Conservation (phyloP, 495 filamentous ascomycete species). For the Podospora pseudopauciseta region DNA sequence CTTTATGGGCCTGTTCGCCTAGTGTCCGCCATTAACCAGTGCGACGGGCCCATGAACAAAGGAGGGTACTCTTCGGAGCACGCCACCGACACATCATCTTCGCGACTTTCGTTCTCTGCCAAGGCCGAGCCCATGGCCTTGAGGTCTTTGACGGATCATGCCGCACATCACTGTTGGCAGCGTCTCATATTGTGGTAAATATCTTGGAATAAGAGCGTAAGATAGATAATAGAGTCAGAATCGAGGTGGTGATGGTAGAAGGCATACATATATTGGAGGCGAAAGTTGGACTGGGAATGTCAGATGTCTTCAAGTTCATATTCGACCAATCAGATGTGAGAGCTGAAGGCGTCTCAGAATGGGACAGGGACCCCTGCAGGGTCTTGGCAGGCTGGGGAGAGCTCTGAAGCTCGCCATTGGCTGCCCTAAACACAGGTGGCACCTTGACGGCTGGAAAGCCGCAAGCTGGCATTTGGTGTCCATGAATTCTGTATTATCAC, state of each 20-base stretch:
- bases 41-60: slow-evolving; percentile 14
- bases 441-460: slow-evolving; percentile 21
- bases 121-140: not conserved
- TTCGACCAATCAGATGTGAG: not conserved
- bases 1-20: not conserved
- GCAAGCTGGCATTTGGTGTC: slow-evolving; percentile 22
- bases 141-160: not conserved
- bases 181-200: no score
- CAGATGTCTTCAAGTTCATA: not conserved
- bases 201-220: no score
- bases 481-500: slow-evolving; percentile 3
- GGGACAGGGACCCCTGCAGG: not conserved
- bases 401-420: slow-evolving; percentile 18
- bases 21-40: slow-evolving; percentile 4
- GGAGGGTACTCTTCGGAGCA: slow-evolving; percentile 7
- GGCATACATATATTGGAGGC: no score
- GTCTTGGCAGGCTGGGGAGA: slow-evolving; percentile 14
- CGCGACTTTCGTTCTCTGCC: not conserved
- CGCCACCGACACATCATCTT: slow-evolving; percentile 15
- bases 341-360: not conserved
- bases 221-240: no score
- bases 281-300: not conserved
- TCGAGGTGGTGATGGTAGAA: no score
- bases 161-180: no score
- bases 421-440: not conserved